phyloP scores from a whole-genome alignment of 139 green algal genomes.

The Chlamydomonas sphaeroides region DNA sequence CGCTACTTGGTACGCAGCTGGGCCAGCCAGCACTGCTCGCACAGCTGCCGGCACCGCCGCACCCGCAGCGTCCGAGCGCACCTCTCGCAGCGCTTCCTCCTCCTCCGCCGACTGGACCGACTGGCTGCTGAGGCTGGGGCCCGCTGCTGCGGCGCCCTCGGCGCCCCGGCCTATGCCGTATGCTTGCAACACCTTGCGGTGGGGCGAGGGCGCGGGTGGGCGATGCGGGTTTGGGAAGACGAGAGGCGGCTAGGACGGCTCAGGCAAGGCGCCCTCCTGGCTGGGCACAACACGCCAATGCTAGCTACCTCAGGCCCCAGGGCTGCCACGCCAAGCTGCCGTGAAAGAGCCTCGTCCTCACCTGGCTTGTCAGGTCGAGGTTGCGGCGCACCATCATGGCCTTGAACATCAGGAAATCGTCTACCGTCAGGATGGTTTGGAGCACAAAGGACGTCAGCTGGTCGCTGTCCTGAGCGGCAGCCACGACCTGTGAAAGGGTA shows the following conservation, averaged over 20 bases:
- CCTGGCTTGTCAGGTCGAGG: constrained; percentile 73
- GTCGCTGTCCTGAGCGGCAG: constrained; percentile 12
- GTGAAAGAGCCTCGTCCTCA: background rate
- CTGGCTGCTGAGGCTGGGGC: background rate
- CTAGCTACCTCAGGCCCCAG: background rate
- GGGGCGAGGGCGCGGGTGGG: too few species aligned
- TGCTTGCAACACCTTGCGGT: too few species aligned
- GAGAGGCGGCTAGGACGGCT: background rate
- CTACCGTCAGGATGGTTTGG: constrained; percentile 71
- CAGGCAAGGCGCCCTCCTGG: background rate
- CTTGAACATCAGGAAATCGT: constrained; percentile 81
- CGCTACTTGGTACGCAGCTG: too few species aligned
- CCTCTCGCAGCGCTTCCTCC: constrained; percentile 40
- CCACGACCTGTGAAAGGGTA: too few species aligned
- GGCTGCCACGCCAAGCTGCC: background rate
- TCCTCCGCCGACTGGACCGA: background rate
- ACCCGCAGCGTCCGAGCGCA: background rate
- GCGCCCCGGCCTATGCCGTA: too few species aligned
- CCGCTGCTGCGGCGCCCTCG: background rate
- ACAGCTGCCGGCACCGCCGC: too few species aligned
- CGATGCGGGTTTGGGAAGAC: too few species aligned
- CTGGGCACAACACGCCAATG: background rate
- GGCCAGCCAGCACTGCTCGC: too few species aligned
- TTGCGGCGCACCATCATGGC: constrained; percentile 77
- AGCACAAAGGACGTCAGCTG: constrained; percentile 64